These are phyloP conservation scores for Rosellinia necatrix DNA, from an alignment of 2,329 filamentous ascomycete species.

Conservation along the genomic window DNA sequence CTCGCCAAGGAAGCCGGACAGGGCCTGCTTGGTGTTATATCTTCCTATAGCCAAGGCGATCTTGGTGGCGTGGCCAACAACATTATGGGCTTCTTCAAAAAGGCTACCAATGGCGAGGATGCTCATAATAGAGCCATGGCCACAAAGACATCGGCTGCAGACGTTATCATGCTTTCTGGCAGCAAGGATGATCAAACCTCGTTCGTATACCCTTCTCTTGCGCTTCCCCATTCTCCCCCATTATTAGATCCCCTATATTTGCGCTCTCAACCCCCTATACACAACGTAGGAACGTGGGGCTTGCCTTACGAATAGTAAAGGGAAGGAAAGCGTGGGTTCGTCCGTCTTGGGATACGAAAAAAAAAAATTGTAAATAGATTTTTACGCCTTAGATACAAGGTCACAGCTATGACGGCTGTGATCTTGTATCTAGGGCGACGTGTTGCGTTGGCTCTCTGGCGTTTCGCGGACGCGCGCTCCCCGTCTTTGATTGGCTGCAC, in stretches of 20 bases:
- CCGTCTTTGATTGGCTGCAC: background rate
- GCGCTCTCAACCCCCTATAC: constrained; percentile 16
- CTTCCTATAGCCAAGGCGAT: constrained; percentile 82
- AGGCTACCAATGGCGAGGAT: constrained; percentile 75
- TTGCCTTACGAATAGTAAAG: constrained; percentile 17
- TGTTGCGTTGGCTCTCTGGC: constrained; percentile 47
- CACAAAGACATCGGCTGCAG: constrained; percentile 91
- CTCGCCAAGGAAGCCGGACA: constrained; percentile 78
- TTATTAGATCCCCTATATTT: constrained; percentile 11
- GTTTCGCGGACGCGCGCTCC: background rate
- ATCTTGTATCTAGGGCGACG: constrained; percentile 52
- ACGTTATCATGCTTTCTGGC: constrained; percentile 97
- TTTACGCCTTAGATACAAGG: constrained; percentile 49
- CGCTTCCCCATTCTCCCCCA: constrained; percentile 12
- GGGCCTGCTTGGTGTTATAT: constrained; percentile 73
- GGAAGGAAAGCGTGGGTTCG: constrained; percentile 12
- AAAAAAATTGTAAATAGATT: constrained; percentile 33
- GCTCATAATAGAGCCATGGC: constrained; percentile 79
- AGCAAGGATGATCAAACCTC: constrained; percentile 96
- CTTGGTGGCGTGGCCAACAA: constrained; percentile 78
- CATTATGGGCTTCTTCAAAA: constrained; percentile 85
- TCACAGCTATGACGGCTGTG: constrained; percentile 41
- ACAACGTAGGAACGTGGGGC: background rate
- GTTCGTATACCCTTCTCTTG: constrained; percentile 55
- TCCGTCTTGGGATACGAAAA: constrained; percentile 13